Evolutionary conservation across 1,284 basidiomycete species (phyloP), one percentile per base, ranked within the genome.

Genomic region (Phaffia rhodozyma): DNA sequence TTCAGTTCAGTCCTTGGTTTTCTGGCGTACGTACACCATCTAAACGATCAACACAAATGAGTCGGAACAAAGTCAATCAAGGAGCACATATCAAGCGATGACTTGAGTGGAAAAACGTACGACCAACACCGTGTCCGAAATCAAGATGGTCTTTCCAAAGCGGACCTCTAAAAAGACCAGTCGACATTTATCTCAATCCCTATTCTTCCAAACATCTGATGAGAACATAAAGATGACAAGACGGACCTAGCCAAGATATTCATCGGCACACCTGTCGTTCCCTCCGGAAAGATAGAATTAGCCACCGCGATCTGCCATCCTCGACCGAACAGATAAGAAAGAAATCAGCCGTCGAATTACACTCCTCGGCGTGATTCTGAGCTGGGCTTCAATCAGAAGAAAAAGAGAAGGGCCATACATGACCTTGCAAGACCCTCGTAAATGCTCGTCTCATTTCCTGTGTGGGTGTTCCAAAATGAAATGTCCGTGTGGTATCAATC

Each of bases 371-470:
- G 2, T 16, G 6, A 11, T 43, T 11, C 13, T 7, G 16, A 16
- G n/a, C 23, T 13, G 20, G 21, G 55, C 25, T 11, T 6, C 25
- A 29, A 29, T 49, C 43, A 18, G 27, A 13, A n/a, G 54, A n/a
- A 27, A 23, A 25, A 32, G 32, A 38, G 30, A 43, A 23, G 21
- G 1, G 21, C 81, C 86, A 69, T 78, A 89, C 87, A 78, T 98
- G 94, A 4, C 94, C 94, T 76, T 98, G 94, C 60, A 98, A 76
- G 30, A 98, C 96, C 29, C 91, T 81, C 21, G 96, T 98, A 74
- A 86, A 97, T 1, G 92, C 91, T 67, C 93, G 86, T 71, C 85
- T 86, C 74, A 92, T 86, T 68, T 91, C 87, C 1, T 79, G 69
- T 5, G 85, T 85, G 6, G 89, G 88, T 49, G 83, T 81, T 55